Evolutionary conservation across 306 rosid species (phyloP).

Genomic region (Carpinus fangiana): DNA sequence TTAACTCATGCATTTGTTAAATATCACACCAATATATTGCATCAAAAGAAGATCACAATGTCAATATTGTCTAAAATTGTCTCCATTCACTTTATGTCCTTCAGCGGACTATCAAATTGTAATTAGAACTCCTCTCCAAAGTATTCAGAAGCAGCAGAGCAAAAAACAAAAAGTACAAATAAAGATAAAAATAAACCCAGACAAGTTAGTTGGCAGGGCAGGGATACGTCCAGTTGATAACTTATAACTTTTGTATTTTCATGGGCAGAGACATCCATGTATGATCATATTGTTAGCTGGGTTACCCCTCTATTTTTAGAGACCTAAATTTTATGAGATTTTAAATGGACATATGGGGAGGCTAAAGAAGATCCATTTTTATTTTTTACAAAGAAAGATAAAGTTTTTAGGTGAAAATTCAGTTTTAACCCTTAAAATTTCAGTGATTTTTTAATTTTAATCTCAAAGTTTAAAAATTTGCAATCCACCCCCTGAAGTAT

Average conservation of each 20-base stretch:
- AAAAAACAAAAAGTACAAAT: background rate
- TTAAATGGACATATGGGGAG: too few species aligned
- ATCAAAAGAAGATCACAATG: background rate
- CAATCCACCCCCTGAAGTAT: too few species aligned
- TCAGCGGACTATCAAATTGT: background rate
- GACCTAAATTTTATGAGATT: too few species aligned
- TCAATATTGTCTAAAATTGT: background rate
- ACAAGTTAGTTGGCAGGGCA: background rate
- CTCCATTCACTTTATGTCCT: background rate
- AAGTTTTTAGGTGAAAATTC: too few species aligned
- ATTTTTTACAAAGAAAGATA: too few species aligned
- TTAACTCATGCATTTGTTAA: too few species aligned
- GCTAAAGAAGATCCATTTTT: too few species aligned
- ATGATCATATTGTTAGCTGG: too few species aligned
- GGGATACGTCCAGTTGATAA: background rate
- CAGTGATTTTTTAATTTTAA: too few species aligned
- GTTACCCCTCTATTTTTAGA: too few species aligned
- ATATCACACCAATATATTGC: background rate
- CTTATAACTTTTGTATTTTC: background rate
- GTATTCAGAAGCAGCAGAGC: background rate
- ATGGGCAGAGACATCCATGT: background rate
- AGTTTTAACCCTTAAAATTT: too few species aligned
- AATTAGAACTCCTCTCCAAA: background rate
- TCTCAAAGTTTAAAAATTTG: too few species aligned
- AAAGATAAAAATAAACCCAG: background rate